A percentile compares a stretch with the other conserved stretches of the same genome.
Evolutionary conservation across 768 basidiomycete species (phyloP).

Genomic region (Leccinum variicolor): DNA sequence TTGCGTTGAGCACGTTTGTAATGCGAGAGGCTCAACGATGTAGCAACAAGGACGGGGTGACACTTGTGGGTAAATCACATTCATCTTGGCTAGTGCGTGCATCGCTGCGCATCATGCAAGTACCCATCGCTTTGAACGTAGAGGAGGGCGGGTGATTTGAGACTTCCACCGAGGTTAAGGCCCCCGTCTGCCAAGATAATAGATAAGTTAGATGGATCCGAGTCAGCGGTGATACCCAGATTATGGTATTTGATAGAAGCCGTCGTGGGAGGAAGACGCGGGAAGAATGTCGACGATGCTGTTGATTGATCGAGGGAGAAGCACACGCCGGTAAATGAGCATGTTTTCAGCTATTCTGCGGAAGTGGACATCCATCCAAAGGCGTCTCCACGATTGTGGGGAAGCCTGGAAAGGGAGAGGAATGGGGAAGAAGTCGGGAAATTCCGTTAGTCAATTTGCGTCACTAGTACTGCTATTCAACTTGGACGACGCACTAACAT

Average conservation of each 20-base stretch:
- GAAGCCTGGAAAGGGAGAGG: slow-evolving; percentile 22
- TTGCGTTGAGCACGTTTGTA: neutral
- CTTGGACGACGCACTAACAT: too few relatives aligned
- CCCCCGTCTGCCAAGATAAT: slow-evolving; percentile 1
- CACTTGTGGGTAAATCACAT: neutral
- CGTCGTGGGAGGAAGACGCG: slow-evolving; percentile 21
- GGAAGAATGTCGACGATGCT: neutral
- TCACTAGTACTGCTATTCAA: too few relatives aligned
- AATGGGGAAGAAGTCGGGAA: too few relatives aligned
- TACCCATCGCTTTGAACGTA: neutral
- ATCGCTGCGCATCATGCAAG: neutral
- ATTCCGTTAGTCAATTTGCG: too few relatives aligned
- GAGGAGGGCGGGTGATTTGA: neutral
- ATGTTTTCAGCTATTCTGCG: slow-evolving; percentile 1
- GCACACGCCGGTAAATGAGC: slow-evolving; percentile 2
- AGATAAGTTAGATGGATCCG: neutral
- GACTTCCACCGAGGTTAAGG: slow-evolving; percentile 6
- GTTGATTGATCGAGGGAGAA: slow-evolving; percentile 12
- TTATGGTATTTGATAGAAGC: slow-evolving; percentile 18
- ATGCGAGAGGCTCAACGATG: slow-evolving; percentile 1
- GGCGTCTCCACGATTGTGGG: slow-evolving; percentile 3
- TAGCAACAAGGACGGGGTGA: neutral
- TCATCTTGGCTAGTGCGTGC: neutral
- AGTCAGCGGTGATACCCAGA: slow-evolving; percentile 18
- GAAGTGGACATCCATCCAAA: neutral